Evolutionary conservation across 768 basidiomycete species (phyloP).

Genomic region (Tricholoma furcatifolium): DNA sequence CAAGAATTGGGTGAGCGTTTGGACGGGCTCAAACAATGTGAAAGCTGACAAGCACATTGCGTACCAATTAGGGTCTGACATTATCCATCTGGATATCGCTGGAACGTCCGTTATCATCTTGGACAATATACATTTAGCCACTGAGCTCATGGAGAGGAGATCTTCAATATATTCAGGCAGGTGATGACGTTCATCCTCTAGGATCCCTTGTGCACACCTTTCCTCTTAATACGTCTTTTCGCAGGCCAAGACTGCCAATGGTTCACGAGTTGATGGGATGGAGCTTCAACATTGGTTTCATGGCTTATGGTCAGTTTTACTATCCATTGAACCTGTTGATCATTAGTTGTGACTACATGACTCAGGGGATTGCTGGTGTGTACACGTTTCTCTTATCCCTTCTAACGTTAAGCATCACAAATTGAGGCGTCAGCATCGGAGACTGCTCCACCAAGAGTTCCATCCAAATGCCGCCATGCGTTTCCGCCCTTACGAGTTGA

Average conservation of each 20-base stretch:
- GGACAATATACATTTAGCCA: conserved; percentile 19
- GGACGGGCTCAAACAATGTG: no score
- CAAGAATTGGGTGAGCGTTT: background rate
- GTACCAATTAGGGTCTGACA: conserved; percentile 18
- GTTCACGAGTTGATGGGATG: conserved; percentile 23
- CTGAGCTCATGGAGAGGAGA: conserved; percentile 23
- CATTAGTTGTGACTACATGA: background rate
- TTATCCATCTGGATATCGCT: no score
- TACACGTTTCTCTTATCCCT: background rate
- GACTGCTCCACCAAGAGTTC: conserved; percentile 23
- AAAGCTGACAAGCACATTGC: background rate
- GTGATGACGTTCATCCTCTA: background rate
- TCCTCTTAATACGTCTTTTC: background rate
- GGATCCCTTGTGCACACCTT: background rate
- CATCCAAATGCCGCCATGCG: conserved; percentile 13
- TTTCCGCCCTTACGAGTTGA: conserved; percentile 21
- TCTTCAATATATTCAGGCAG: no score
- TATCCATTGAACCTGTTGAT: background rate
- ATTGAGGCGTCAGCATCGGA: conserved; percentile 24
- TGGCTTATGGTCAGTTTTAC: conserved; percentile 14
- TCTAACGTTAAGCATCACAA: background rate
- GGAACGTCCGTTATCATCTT: conserved; percentile 24
- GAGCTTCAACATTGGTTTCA: conserved; percentile 16
- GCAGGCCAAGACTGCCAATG: conserved; percentile 17
- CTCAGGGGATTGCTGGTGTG: conserved; percentile 11